These are phyloP conservation scores for Aureobasidium sp. DNA, from an alignment of 2,329 filamentous ascomycete genomes.

Conservation along the genomic window DNA sequence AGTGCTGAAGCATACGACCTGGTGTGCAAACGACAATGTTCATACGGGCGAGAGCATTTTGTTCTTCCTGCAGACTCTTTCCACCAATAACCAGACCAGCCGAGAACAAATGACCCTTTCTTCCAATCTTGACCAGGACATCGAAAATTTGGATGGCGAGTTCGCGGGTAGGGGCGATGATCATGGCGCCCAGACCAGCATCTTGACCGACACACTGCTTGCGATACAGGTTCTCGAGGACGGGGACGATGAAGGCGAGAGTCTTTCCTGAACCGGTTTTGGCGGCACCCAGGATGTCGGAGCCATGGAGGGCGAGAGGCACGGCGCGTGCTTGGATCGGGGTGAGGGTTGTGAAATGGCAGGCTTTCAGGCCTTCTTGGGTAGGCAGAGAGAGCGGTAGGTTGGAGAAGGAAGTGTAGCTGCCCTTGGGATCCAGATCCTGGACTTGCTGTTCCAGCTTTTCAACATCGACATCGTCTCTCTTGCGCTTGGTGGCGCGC, in stretches of 20 bases:
- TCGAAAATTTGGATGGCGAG: slow-evolving; percentile 96
- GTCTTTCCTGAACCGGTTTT: slow-evolving; percentile 97
- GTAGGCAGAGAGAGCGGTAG: slow-evolving; percentile 82
- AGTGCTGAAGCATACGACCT: slow-evolving; percentile 87
- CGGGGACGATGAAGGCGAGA: slow-evolving; percentile 81
- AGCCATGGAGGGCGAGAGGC: slow-evolving; percentile 73
- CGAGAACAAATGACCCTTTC: slow-evolving; percentile 75
- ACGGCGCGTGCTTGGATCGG: slow-evolving; percentile 90
- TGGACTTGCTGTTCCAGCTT: slow-evolving; percentile 37
- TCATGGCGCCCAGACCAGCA: slow-evolving; percentile 75
- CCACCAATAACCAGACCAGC: slow-evolving; percentile 91
- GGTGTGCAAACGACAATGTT: slow-evolving; percentile 96
- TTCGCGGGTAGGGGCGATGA: slow-evolving; percentile 90
- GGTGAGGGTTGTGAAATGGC: slow-evolving; percentile 83
- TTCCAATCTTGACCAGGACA: slow-evolving; percentile 80
- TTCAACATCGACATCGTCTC: slow-evolving; percentile 42
- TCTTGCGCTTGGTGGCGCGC: slow-evolving; percentile 45
- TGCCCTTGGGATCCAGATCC: slow-evolving; percentile 48
- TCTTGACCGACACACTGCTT: slow-evolving; percentile 84
- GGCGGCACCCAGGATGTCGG: slow-evolving; percentile 85
- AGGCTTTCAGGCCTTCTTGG: slow-evolving; percentile 66
- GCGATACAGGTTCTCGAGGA: slow-evolving; percentile 86
- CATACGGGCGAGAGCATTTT: slow-evolving; percentile 78
- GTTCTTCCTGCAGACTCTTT: slow-evolving; percentile 80
- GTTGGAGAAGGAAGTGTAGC: slow-evolving; percentile 64